phyloP scores from a whole-genome alignment of 2,329 filamentous ascomycete species.

The Aspergillus quadrilineatus region DNA sequence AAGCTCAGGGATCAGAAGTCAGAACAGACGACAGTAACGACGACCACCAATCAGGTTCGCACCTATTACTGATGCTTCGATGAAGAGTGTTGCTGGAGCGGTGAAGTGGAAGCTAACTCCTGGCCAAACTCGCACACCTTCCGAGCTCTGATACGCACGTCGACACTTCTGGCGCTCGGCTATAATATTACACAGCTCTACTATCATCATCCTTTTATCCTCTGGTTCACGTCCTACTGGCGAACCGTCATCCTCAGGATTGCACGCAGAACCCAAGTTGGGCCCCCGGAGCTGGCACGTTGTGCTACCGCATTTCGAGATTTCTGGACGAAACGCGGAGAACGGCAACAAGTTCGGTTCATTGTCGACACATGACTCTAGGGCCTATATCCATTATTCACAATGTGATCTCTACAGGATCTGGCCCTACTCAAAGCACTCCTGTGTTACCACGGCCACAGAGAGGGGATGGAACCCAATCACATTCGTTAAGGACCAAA shows the following conservation, averaged over 20 bases:
- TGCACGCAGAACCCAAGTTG: neutral
- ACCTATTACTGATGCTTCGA: neutral
- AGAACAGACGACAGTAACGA: neutral
- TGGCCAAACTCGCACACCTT: neutral
- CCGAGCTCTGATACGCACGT: constrained; percentile 1
- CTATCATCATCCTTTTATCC: neutral
- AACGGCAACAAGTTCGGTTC: neutral
- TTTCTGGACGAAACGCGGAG: neutral
- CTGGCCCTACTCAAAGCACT: neutral
- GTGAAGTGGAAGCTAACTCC: neutral
- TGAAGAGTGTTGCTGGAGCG: neutral
- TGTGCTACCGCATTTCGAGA: neutral
- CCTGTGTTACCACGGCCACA: neutral
- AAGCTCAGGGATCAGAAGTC: neutral
- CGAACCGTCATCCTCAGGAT: neutral
- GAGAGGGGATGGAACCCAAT: neutral
- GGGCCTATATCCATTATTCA: constrained; percentile 1
- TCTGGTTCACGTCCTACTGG: neutral
- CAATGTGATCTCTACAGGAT: neutral
- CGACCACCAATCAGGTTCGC: neutral
- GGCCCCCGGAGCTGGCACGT: neutral
- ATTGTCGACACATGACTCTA: neutral
- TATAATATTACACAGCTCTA: neutral
- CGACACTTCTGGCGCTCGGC: constrained; percentile 1
- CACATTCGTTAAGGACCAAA: neutral